phyloP scores from a whole-genome alignment of 305 asterid species.

The Rubia peregrina region DNA sequence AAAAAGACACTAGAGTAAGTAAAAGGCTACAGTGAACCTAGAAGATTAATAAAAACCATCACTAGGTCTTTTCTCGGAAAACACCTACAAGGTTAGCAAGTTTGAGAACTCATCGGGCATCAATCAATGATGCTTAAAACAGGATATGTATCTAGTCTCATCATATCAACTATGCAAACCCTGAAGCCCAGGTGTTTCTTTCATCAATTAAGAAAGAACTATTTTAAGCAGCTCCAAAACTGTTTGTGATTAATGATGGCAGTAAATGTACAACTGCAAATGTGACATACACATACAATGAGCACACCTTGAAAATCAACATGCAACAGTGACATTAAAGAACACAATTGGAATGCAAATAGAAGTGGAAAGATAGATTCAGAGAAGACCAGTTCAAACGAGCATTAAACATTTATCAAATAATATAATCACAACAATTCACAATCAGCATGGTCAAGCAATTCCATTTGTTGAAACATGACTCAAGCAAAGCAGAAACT shows the following conservation, averaged over 20 bases:
- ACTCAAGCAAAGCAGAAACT: background rate
- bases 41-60: background rate
- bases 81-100: background rate
- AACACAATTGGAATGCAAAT: too few species aligned
- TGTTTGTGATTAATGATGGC: background rate
- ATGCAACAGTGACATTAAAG: background rate
- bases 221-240: background rate
- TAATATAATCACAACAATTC: background rate
- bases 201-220: background rate
- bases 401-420: background rate
- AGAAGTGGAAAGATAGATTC: too few species aligned
- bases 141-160: background rate
- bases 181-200: background rate
- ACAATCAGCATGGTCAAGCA: background rate
- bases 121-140: background rate
- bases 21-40: background rate
- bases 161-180: background rate
- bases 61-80: background rate
- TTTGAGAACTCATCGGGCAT: background rate
- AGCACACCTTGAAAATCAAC: background rate
- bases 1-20: conserved; percentile 8
- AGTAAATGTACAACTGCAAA: background rate
- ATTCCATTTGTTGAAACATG: background rate
- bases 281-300: background rate
- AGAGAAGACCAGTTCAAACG: background rate